phyloP scores from a whole-genome alignment of 2,329 filamentous ascomycete species.

The Fusarium sp. region DNA sequence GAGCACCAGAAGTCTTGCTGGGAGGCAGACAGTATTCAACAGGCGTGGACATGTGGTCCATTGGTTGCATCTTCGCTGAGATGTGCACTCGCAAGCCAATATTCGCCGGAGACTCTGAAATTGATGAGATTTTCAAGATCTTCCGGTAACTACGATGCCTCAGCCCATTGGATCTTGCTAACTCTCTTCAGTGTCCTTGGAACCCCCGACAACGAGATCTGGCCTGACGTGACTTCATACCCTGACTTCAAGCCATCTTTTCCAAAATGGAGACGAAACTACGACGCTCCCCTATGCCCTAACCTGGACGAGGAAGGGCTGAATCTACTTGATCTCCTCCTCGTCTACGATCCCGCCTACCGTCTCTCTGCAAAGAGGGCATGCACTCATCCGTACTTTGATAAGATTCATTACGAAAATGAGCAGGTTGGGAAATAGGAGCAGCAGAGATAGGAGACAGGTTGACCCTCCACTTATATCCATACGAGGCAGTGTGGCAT shows the following conservation, averaged over 20 bases:
- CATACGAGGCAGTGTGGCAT: neutral
- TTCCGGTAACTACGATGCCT: conserved; percentile 87
- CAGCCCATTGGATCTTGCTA: too few species aligned
- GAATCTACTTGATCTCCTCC: conserved; percentile 75
- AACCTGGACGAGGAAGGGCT: conserved; percentile 80
- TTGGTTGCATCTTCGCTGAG: conserved; percentile 94
- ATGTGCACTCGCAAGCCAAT: conserved; percentile 95
- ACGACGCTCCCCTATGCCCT: conserved; percentile 73
- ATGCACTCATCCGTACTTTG: conserved; percentile 86
- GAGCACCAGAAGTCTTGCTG: conserved; percentile 88
- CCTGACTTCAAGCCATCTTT: conserved; percentile 94
- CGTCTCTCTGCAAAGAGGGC: conserved; percentile 92
- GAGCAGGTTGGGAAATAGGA: neutral
- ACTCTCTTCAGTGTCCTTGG: conserved; percentile 85
- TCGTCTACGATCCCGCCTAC: conserved; percentile 88
- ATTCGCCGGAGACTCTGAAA: conserved; percentile 87
- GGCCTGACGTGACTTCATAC: conserved; percentile 92
- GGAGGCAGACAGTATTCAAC: conserved; percentile 94
- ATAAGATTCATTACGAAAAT: conserved; percentile 43
- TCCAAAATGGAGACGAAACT: conserved; percentile 87
- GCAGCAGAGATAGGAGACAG: neutral
- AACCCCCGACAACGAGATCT: conserved; percentile 83
- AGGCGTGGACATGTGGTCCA: conserved; percentile 95
- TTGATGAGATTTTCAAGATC: conserved; percentile 60
- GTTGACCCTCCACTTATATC: neutral